Percentiles rank a stretch among this genome's conserved stretches.
These are phyloP conservation scores for Tarenaya hassleriana DNA, from an alignment of 345 rosid genomes.

Conservation along the genomic window DNA sequence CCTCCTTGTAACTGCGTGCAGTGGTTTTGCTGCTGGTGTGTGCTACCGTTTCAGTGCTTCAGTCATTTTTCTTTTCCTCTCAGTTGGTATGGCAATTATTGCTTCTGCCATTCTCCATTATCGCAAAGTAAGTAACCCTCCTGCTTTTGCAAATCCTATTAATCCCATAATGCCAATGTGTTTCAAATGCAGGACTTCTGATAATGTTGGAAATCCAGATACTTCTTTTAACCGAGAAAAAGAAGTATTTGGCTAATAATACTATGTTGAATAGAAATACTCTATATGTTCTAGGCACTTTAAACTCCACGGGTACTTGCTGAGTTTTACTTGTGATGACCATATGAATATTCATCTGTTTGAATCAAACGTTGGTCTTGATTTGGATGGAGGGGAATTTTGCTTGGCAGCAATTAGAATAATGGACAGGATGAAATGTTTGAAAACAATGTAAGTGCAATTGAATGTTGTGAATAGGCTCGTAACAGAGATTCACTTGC, in stretches of 20 bases:
- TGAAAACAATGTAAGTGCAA: too few species aligned
- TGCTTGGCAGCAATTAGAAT: too few species aligned
- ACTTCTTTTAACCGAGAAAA: too few species aligned
- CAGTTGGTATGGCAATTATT: constrained; percentile 45
- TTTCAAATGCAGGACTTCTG: neutral
- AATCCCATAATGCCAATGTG: neutral
- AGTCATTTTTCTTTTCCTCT: constrained; percentile 37
- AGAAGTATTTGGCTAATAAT: constrained; percentile 5
- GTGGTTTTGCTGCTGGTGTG: constrained; percentile 74
- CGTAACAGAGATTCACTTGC: constrained; percentile 25
- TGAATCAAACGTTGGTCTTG: too few species aligned
- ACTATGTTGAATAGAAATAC: neutral
- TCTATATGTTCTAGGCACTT: constrained; percentile 12
- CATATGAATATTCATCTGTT: too few species aligned
- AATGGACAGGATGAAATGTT: too few species aligned
- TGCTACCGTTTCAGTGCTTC: constrained; percentile 56
- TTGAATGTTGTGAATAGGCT: too few species aligned
- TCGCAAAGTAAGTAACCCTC: constrained; percentile 54
- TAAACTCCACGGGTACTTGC: neutral
- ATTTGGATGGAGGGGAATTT: too few species aligned
- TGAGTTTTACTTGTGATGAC: too few species aligned
- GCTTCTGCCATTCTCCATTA: constrained; percentile 51
- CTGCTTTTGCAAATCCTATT: constrained; percentile 16
- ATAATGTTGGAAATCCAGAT: constrained; percentile 4
- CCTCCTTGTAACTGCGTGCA: constrained; percentile 56